Evolutionary conservation across 2,329 filamentous ascomycete genomes (phyloP), one percentile per base, ranked within the genome.

Genomic region (Diaporthe sp.): DNA sequence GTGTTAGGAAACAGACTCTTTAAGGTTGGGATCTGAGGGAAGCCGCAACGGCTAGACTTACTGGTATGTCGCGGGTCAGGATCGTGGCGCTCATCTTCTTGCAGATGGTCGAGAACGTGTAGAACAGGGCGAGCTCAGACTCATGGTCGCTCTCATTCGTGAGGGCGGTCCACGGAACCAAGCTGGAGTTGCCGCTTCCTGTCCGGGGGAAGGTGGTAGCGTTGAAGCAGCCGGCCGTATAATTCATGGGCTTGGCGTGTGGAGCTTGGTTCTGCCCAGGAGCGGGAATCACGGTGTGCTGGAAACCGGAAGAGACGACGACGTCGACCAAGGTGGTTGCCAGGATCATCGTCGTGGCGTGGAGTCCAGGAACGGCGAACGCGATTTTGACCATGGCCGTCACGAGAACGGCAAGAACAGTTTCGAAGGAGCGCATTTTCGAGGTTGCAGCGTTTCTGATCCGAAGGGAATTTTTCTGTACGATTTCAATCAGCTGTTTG

Each of bases 1-100:
- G 8, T 3, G 13, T 25, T 67, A 67, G 22, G 5, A 17, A 15
- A 47, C 5, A 2, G 4, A 22, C 4, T 5, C 28, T 12, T 15
- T 33, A 25, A 35, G 4, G 7, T 0, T 4, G 6, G 4, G 12
- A 3, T n/a, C n/a, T n/a, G n/a, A n/a, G n/a, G n/a, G n/a, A 5
- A 17, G 3, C 7, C 6, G 10, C 10, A 28, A 4, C 9, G 19
- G 19, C 0, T n/a, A 3, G 2, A 12, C 42, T 35, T 28, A 67
- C 61, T 8, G 61, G 28, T 35, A 50, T 33, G 61, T 35, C 13
- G 38, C 61, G 61, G 30, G 28, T 67, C 22, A 67, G 3, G 13
- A 67, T 67, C 42, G 61, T 67, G 10, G 28, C 42, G 28, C 42
- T 35, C 12, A 52, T n/a, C 13, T 17, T 19, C 61, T 17, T 5